Evolutionary conservation across 208 protist species (phyloP).

Genomic region (Wallacemonas rigidus): DNA sequence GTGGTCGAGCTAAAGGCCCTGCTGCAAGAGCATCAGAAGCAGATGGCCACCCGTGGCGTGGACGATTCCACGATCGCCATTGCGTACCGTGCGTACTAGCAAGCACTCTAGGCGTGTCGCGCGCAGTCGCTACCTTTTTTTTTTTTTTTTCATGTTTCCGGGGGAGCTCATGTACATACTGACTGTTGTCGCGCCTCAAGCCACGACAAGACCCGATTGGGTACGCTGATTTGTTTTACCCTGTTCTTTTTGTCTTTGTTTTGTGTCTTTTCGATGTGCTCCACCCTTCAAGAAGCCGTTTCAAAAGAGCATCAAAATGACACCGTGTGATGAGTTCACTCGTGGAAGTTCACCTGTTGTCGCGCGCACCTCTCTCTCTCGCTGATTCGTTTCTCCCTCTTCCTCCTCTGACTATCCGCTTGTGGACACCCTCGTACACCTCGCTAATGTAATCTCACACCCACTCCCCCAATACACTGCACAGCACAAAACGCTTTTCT

Average conservation of each 20-base stretch:
- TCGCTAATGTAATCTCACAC: too few relatives aligned
- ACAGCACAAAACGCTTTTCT: background rate
- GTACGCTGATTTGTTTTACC: background rate
- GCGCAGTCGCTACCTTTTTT: too few relatives aligned
- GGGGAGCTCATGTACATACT: too few relatives aligned
- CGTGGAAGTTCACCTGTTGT: too few relatives aligned
- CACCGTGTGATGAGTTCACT: too few relatives aligned
- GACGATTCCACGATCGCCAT: slow-evolving; percentile 56
- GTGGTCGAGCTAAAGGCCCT: slow-evolving; percentile 46
- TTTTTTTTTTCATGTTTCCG: background rate
- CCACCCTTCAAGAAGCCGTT: background rate
- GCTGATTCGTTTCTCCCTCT: too few relatives aligned
- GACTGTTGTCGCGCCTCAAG: too few relatives aligned
- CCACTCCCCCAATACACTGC: background rate
- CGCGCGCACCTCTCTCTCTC: too few relatives aligned
- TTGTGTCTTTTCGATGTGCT: background rate
- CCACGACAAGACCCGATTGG: too few relatives aligned
- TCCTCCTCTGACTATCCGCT: slow-evolving; percentile 15
- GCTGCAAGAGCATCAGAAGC: slow-evolving; percentile 26
- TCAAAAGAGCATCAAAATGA: too few relatives aligned
- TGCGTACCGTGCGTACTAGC: slow-evolving; percentile 77
- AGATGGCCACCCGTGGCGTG: slow-evolving; percentile 19
- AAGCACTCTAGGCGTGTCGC: background rate
- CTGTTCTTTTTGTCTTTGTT: background rate
- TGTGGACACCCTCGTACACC: slow-evolving; percentile 59